Evolutionary conservation across 2,329 filamentous ascomycete genomes (phyloP).

Genomic region (Trichoderma asperellum): DNA sequence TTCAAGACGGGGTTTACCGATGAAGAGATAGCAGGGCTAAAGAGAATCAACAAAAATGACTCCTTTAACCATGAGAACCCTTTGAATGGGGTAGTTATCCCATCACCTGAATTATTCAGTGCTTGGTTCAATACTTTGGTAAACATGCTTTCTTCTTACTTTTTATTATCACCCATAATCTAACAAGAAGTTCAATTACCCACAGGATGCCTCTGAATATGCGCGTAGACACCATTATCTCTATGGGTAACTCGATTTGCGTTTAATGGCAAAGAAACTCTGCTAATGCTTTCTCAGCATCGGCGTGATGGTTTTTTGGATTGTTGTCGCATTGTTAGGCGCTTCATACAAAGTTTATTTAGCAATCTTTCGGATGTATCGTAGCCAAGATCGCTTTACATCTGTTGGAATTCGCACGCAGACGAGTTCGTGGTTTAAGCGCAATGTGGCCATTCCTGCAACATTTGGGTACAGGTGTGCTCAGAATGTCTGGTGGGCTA

Average conservation of each 20-base stretch:
- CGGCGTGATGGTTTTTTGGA: slow-evolving; percentile 49
- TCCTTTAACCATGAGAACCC: slow-evolving; percentile 9
- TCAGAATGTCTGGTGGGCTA: slow-evolving; percentile 51
- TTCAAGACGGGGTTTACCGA: slow-evolving; percentile 39
- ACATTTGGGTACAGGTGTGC: slow-evolving; percentile 50
- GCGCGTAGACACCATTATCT: slow-evolving; percentile 41
- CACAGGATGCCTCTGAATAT: slow-evolving; percentile 43
- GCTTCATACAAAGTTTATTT: slow-evolving; percentile 38
- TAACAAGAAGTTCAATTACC: slow-evolving; percentile 10
- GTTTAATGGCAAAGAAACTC: background rate
- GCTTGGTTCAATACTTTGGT: slow-evolving; percentile 47
- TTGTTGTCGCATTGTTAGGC: slow-evolving; percentile 44
- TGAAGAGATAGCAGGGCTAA: slow-evolving; percentile 40
- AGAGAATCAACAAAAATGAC: slow-evolving; percentile 39
- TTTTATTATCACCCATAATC: background rate
- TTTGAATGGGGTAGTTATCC: slow-evolving; percentile 42
- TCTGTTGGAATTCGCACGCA: slow-evolving; percentile 16
- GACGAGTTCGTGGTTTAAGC: slow-evolving; percentile 39
- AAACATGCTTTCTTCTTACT: slow-evolving; percentile 22
- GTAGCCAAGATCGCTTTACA: slow-evolving; percentile 10
- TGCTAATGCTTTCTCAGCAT: slow-evolving; percentile 34
- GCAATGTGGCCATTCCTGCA: slow-evolving; percentile 45
- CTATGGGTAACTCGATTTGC: slow-evolving; percentile 42
- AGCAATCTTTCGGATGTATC: slow-evolving; percentile 22
- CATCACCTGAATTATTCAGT: slow-evolving; percentile 40